Conservation (phyloP, 139 green algal species). For the Chlamydomonas asymmetrica region DNA sequence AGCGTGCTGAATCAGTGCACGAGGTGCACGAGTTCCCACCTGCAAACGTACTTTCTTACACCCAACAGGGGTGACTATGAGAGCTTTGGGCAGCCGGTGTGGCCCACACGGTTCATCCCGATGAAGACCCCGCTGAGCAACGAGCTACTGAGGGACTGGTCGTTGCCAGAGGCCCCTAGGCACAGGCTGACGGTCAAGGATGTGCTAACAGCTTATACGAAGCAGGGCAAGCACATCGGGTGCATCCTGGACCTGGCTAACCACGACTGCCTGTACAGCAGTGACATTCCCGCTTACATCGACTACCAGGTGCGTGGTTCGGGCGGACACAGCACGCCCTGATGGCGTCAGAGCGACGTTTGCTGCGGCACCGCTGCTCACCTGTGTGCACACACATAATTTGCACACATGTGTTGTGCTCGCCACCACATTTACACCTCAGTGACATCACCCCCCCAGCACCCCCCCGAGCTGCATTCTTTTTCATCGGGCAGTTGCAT, state of each 20-base stretch:
- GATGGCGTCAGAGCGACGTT: no score
- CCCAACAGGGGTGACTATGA: conserved; percentile 34
- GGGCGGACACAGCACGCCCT: no score
- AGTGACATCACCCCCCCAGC: no score
- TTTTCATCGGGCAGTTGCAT: no score
- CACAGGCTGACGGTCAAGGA: conserved; percentile 64
- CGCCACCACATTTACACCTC: no score
- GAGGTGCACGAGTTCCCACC: no score
- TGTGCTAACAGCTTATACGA: conserved; percentile 49
- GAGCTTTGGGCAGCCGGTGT: conserved; percentile 23
- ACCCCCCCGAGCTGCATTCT: no score
- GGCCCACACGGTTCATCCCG: conserved; percentile 38
- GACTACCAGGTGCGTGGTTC: no score
- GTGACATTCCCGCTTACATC: conserved; percentile 63
- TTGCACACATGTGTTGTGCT: no score
- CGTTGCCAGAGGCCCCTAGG: conserved; percentile 50
- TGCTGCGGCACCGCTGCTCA: no score
- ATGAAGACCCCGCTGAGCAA: conserved; percentile 64
- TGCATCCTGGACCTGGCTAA: conserved; percentile 84
- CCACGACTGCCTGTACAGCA: conserved; percentile 81
- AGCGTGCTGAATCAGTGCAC: neutral
- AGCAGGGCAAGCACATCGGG: conserved; percentile 25
- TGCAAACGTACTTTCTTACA: no score
- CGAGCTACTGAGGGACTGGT: conserved; percentile 66
- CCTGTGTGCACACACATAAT: no score